Evolutionary conservation across 441 rosid species (phyloP).

Genomic region (Arabidopsis lyrata): DNA sequence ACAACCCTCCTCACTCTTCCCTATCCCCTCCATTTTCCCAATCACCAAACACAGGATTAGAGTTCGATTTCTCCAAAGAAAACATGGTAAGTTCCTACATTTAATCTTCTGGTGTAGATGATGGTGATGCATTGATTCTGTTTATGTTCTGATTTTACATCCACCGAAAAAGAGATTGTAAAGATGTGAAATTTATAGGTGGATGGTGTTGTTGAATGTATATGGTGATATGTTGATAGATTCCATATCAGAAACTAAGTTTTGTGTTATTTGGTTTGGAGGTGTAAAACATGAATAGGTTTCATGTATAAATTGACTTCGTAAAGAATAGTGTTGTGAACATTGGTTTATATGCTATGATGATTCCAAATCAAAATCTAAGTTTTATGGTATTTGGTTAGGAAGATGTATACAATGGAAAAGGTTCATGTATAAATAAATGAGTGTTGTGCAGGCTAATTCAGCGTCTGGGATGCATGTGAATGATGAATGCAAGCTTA

Average conservation of each 20-base stretch:
- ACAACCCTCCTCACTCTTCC: not conserved
- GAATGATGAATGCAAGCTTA: constrained; percentile 71
- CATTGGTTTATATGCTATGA: constrained; percentile 22
- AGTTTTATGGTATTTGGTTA: constrained; percentile 3
- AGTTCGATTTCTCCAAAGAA: constrained; percentile 17
- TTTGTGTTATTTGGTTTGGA: not conserved
- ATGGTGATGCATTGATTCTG: constrained; percentile 4
- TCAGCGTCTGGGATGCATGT: constrained; percentile 84
- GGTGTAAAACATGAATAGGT: not conserved
- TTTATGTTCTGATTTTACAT: constrained; percentile 5
- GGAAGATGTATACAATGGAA: not conserved
- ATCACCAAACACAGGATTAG: constrained; percentile 23
- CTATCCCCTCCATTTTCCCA: constrained; percentile 8
- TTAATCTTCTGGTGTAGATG: not conserved
- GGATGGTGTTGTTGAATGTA: not conserved
- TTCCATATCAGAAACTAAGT: not conserved
- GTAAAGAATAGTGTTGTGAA: not conserved
- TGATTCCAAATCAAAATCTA: not conserved
- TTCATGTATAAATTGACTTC: constrained; percentile 1
- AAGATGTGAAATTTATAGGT: not conserved
- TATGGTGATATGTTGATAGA: not conserved
- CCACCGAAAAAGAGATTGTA: not conserved
- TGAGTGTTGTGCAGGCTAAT: constrained; percentile 57
- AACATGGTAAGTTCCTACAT: constrained; percentile 38
- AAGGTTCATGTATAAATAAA: not conserved